Conservation (phyloP, 768 basidiomycete species). For the Tylopilus sp. region DNA sequence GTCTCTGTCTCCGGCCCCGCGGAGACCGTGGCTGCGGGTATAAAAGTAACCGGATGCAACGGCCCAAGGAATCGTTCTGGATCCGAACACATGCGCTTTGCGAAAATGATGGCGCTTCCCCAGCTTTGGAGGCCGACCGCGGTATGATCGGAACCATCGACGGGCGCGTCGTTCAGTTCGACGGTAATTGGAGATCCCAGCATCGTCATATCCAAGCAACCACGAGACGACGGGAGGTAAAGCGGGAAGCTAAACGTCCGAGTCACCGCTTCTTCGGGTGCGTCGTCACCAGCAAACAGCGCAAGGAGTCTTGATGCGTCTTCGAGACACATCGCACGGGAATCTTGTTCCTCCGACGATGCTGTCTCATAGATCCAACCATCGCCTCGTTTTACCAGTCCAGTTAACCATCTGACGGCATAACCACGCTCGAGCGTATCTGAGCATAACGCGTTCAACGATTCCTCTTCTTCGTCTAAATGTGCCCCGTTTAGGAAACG, state of each 20-base stretch:
- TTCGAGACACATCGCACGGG: slow-evolving; percentile 47
- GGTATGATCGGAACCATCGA: slow-evolving; percentile 65
- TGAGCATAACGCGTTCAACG: slow-evolving; percentile 47
- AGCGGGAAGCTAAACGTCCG: slow-evolving; percentile 52
- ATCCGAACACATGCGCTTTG: slow-evolving; percentile 53
- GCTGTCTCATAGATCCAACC: slow-evolving; percentile 37
- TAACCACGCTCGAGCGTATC: slow-evolving; percentile 67
- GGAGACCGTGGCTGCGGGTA: neutral
- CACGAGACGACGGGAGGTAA: slow-evolving; percentile 6
- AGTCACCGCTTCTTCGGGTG: slow-evolving; percentile 41
- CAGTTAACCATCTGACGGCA: slow-evolving; percentile 73
- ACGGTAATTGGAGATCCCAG: slow-evolving; percentile 34
- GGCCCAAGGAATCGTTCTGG: slow-evolving; percentile 39
- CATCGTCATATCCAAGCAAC: neutral
- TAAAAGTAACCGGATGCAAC: slow-evolving; percentile 7
- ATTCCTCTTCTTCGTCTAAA: slow-evolving; percentile 14
- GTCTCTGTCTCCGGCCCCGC: neutral
- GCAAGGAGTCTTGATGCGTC: slow-evolving; percentile 57
- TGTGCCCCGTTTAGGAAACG: neutral
- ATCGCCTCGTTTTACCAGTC: slow-evolving; percentile 60
- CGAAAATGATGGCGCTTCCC: slow-evolving; percentile 74
- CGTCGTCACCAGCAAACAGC: slow-evolving; percentile 42
- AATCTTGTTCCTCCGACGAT: slow-evolving; percentile 35
- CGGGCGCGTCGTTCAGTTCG: slow-evolving; percentile 67
- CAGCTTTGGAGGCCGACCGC: slow-evolving; percentile 84